Evolutionary conservation across 208 protist species (phyloP), one percentile per base, ranked within the genome.

Genomic region (Acanthamoeba lenticulata): DNA sequence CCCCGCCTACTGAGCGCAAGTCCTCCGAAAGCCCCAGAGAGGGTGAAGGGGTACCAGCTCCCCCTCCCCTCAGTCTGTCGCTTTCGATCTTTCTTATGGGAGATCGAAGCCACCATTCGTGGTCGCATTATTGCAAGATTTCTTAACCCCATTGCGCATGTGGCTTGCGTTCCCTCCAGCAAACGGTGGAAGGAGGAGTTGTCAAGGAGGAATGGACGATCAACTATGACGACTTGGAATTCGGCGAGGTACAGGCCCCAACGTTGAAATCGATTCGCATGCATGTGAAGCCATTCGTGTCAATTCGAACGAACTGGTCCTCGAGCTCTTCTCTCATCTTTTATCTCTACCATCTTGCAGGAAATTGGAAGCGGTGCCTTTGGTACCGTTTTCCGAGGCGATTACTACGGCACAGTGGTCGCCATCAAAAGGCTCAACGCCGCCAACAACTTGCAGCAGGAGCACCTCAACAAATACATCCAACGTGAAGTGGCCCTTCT

Each of bases 381-480:
- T 19, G 79, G 79, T 34, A 88, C 42, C 42, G 79, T 88, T 38
- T 88, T 62, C 79, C 52, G 44, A 29, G 79, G 79, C 32, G 79
- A 88, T n/a, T 60, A 62, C 32, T 88, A 62, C 49, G 79, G 79
- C 9, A 88, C 79, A 24, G 79, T 62, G 79, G 79, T 88, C 42
- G 79, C 79, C 79, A 88, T 88, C 79, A 88, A 88, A 44, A 88
- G 49, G 79, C 49, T 88, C 79, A 62, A 62, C 45, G 49, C 49
- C 45, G 79, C 42, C 79, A 88, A 60, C 79, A 60, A 60, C 79
- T 27, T 62, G 45, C 79, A 52, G 44, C 45, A 88, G 79, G 79
- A 88, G 21, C 45, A 88, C 49, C 79, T 79, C 69, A 79, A 60
- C 79, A 88, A 88, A 60, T 88, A 88, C 79, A 62, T 88, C 45